Conservation (phyloP, 129 eudicot genomes). For the Artemisia annua region DNA sequence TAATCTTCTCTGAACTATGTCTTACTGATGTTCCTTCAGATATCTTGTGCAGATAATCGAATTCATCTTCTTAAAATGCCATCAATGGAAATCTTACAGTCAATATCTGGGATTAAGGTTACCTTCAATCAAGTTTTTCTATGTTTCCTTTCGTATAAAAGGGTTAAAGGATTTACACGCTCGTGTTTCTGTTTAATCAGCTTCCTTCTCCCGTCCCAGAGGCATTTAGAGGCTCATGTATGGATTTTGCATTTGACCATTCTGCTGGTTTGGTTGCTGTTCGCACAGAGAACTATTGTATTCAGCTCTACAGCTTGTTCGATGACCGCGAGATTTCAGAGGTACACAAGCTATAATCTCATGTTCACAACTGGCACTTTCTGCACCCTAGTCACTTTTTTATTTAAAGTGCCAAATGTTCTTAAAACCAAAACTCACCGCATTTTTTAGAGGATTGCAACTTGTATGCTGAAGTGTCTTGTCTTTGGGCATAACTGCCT, state of each 20-base stretch:
- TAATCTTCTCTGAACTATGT: slow-evolving; percentile 13
- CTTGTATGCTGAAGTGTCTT: no score
- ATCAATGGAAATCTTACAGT: slow-evolving; percentile 74
- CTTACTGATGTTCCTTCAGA: slow-evolving; percentile 46
- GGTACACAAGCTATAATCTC: slow-evolving; percentile 42
- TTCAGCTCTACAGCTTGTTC: slow-evolving; percentile 26
- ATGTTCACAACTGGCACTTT: neutral
- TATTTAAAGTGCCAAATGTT: neutral
- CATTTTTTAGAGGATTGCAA: no score
- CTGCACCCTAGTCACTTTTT: neutral
- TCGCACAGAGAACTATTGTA: no score
- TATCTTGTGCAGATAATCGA: slow-evolving; percentile 93
- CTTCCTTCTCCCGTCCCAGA: slow-evolving; percentile 63
- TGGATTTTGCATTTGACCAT: slow-evolving; percentile 30
- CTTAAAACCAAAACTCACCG: no score
- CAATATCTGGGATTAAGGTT: slow-evolving; percentile 92
- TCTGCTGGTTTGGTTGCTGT: no score
- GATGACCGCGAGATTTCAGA: slow-evolving; percentile 83
- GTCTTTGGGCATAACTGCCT: no score
- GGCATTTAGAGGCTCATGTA: slow-evolving; percentile 38
- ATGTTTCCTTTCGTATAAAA: slow-evolving; percentile 10
- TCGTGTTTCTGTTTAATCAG: slow-evolving; percentile 44
- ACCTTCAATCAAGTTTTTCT: slow-evolving; percentile 8
- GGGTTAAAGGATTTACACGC: slow-evolving; percentile 1
- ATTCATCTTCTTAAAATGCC: slow-evolving; percentile 77